Conservation (phyloP, 1,284 basidiomycete species). For the Rhodotorula sp. region DNA sequence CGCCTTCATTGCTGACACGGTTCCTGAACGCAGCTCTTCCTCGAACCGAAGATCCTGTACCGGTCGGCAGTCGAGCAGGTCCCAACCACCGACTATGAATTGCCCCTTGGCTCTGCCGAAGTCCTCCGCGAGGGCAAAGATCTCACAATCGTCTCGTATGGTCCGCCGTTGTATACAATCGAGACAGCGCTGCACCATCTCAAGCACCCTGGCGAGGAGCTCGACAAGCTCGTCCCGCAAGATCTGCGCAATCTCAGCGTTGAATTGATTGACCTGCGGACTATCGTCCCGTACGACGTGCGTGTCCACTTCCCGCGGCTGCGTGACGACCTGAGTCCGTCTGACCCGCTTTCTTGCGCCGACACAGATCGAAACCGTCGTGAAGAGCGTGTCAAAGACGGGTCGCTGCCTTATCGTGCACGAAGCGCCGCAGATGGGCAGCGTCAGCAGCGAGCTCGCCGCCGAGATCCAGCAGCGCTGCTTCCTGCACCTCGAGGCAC, state of each 20-base stretch:
- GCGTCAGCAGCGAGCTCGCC: slow-evolving; percentile 82
- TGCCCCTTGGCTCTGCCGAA: slow-evolving; percentile 79
- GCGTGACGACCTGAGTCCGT: too few relatives aligned
- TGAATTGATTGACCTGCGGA: slow-evolving; percentile 87
- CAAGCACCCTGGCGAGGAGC: slow-evolving; percentile 61
- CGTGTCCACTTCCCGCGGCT: neutral
- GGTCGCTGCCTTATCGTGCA: slow-evolving; percentile 85
- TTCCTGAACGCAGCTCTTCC: slow-evolving; percentile 56
- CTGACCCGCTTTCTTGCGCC: too few relatives aligned
- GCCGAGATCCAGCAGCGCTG: slow-evolving; percentile 82
- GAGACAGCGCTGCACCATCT: slow-evolving; percentile 74
- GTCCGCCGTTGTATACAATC: slow-evolving; percentile 87
- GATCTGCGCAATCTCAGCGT: slow-evolving; percentile 70
- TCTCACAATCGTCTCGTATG: slow-evolving; percentile 85
- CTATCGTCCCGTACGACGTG: slow-evolving; percentile 86
- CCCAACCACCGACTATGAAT: slow-evolving; percentile 78
- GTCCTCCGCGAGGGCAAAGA: slow-evolving; percentile 72
- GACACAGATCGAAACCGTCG: slow-evolving; percentile 59
- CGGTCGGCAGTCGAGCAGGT: slow-evolving; percentile 90
- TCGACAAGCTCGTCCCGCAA: slow-evolving; percentile 69
- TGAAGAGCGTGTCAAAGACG: slow-evolving; percentile 78
- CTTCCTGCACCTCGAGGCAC: slow-evolving; percentile 82
- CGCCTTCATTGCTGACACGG: neutral
- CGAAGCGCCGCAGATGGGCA: slow-evolving; percentile 79
- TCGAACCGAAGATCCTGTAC: slow-evolving; percentile 91